Evolutionary conservation across 2,329 filamentous ascomycete genomes (phyloP).

Genomic region (Aspergillus candidus): DNA sequence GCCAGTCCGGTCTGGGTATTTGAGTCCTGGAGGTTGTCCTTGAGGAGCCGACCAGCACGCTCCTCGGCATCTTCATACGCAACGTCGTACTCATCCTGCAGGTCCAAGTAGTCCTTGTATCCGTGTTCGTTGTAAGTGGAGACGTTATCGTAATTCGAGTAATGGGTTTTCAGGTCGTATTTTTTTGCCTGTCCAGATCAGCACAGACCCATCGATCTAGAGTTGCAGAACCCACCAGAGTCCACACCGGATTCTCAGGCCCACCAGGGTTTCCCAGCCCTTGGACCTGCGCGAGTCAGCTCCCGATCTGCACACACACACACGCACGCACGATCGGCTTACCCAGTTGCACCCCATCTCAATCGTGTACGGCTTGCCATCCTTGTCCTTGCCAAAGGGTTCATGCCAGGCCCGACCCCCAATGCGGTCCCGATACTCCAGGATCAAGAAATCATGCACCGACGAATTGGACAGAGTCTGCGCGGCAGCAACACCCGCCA

Average conservation of each 20-base stretch:
- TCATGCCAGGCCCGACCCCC: slow-evolving; percentile 56
- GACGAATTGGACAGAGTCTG: slow-evolving; percentile 57
- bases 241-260: slow-evolving; percentile 54
- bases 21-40: slow-evolving; percentile 55
- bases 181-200: slow-evolving; percentile 44
- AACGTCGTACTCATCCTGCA: slow-evolving; percentile 48
- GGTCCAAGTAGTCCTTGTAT: slow-evolving; percentile 43
- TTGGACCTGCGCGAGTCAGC: slow-evolving; percentile 30
- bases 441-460: slow-evolving; percentile 57
- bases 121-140: slow-evolving; percentile 56
- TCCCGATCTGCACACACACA: background rate
- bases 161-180: slow-evolving; percentile 50
- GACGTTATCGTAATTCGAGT: slow-evolving; percentile 54
- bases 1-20: slow-evolving; percentile 53
- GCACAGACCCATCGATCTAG: no score
- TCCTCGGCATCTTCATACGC: slow-evolving; percentile 43
- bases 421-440: slow-evolving; percentile 58
- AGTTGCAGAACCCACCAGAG: slow-evolving; percentile 10
- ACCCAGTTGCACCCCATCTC: slow-evolving; percentile 65
- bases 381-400: slow-evolving; percentile 47
- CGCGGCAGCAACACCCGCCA: slow-evolving; percentile 59
- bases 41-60: slow-evolving; percentile 52
- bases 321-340: background rate
- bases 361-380: slow-evolving; percentile 51
- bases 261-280: slow-evolving; percentile 34